Conservation (phyloP, 768 basidiomycete genomes). For the Piloderma croceum region DNA sequence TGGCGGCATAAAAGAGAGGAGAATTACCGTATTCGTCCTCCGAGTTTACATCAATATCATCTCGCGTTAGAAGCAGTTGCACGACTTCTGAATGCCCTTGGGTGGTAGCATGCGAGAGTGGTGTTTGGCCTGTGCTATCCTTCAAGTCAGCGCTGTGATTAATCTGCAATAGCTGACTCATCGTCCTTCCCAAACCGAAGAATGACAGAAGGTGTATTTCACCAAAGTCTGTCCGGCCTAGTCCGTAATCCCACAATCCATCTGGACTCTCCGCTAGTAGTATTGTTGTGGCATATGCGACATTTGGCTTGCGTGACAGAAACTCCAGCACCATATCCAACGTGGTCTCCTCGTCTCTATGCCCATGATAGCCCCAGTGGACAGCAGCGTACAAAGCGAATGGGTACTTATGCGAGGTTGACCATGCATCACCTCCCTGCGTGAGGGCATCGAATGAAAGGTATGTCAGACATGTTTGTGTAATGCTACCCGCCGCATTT, state of each 20-base stretch:
- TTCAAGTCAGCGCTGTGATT: conserved; percentile 1
- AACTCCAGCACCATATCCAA: not conserved
- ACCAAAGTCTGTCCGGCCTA: too few species aligned
- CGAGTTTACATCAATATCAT: conserved; percentile 7
- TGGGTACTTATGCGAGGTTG: too few species aligned
- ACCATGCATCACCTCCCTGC: too few species aligned
- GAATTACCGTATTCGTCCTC: conserved; percentile 1
- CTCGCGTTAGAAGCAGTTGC: conserved; percentile 3
- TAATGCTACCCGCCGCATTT: too few species aligned
- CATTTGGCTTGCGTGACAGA: too few species aligned
- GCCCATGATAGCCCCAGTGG: conserved; percentile 7
- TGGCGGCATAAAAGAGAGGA: conserved; percentile 5
- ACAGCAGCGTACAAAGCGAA: conserved; percentile 4
- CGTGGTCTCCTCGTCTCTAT: conserved; percentile 2
- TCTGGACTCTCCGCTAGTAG: too few species aligned
- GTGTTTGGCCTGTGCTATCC: conserved; percentile 5
- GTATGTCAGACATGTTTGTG: too few species aligned
- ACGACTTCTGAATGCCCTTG: conserved; percentile 7
- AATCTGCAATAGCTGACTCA: conserved; percentile 1
- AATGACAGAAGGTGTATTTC: conserved; percentile 3
- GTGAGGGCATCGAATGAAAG: too few species aligned
- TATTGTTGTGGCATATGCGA: too few species aligned
- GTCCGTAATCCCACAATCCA: too few species aligned
- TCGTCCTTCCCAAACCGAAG: conserved; percentile 2
- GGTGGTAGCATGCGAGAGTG: conserved; percentile 6